Base-by-base conservation (phyloP, 352 stramenopile genomes). In the Pythium utonaiense region DNA sequence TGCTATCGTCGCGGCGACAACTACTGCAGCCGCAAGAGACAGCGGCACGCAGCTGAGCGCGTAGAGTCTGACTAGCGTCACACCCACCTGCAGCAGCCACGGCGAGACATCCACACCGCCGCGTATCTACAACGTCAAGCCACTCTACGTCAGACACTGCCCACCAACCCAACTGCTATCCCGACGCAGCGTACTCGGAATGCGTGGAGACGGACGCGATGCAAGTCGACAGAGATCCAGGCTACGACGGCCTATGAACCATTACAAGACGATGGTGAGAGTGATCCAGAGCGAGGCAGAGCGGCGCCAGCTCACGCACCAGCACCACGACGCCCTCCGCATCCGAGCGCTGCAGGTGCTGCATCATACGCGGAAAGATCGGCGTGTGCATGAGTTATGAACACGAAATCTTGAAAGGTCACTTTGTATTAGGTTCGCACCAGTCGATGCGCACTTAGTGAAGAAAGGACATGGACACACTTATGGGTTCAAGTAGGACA, bases 401-500 rank as follows among this genome's bases (percentile, higher is more conserved):
- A 47, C 8, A 10, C 5, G 1, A 47, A 52, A 52, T 51, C 21
- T 40, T 55, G 49, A 42, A 42, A 41, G n/a, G 28, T 38, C 60
- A 57, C 52, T 57, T 45, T 27, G 19, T 3, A 16, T 42, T 61
- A 66, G 12, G 44, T 61, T 56, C 52, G 44, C 34, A 60, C 19
- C 4, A 14, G 41, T 27, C 44, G 19, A 41, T 53, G 57, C 49
- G 48, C 19, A 54, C 49, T 42, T 58, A 64, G 10, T 13, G 34
- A 41, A 21, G 31, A 30, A 5, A 53, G n/a, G n/a, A 61, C 21
- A 5, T 44, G 3, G 17, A 3, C 25, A 30, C 4, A 33, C 5
- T 1, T 40, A n/a, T 17, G 64, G 58, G 49, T 66, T 66, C 44
- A 92, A 78, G 68, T 94, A 94, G 56, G 74, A 70, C 25, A 73